These are phyloP conservation scores for Fusarium pilosicola DNA, from an alignment of 2,329 filamentous ascomycete genomes.

Conservation along the genomic window DNA sequence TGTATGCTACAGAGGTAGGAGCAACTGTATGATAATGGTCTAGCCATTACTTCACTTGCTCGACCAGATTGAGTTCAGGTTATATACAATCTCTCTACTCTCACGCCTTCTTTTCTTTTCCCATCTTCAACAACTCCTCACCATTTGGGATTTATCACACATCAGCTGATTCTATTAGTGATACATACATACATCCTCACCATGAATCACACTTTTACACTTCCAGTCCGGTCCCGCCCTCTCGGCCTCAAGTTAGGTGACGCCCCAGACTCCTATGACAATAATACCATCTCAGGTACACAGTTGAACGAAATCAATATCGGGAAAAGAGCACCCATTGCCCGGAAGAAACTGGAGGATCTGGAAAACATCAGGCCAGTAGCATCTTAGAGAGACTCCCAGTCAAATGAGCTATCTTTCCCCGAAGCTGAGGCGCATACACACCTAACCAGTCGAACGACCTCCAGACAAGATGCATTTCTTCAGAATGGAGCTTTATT, in stretches of 20 bases:
- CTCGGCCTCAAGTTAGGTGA: neutral
- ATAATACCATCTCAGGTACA: constrained; percentile 1
- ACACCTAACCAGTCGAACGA: constrained; percentile 18
- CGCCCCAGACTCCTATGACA: neutral
- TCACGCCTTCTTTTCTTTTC: neutral
- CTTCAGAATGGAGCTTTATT: constrained; percentile 12
- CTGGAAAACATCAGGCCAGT: constrained; percentile 20
- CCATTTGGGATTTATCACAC: neutral
- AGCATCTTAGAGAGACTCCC: constrained; percentile 6
- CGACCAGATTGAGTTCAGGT: neutral
- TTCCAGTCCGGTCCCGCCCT: constrained; percentile 28
- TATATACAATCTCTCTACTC: neutral
- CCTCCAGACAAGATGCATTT: constrained; percentile 13
- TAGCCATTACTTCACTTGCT: neutral
- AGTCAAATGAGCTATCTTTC: neutral
- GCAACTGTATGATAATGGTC: neutral
- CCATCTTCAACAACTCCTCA: neutral
- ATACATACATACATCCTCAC: neutral
- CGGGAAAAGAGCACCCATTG: constrained; percentile 4
- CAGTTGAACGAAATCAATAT: neutral
- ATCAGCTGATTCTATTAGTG: neutral
- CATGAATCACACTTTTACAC: constrained; percentile 34
- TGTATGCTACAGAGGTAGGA: neutral
- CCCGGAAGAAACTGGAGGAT: neutral
- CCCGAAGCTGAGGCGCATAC: constrained; percentile 23